These are phyloP conservation scores for Leonotis leonurus DNA, from an alignment of 257 asterid genomes.

Conservation along the genomic window DNA sequence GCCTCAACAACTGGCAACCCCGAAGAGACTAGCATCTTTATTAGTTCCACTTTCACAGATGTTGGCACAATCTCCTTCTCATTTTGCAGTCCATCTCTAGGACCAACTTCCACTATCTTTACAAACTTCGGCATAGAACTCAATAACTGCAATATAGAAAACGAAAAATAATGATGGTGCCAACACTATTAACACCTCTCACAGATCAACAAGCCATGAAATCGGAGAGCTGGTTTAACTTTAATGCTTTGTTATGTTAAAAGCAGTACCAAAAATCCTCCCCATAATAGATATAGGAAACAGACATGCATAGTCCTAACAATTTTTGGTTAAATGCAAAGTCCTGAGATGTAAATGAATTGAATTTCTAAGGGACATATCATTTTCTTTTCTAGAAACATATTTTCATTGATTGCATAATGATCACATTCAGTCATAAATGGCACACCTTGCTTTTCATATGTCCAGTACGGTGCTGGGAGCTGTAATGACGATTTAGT, in stretches of 20 bases:
- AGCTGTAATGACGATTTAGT: slow-evolving; percentile 27
- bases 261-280: neutral
- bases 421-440: neutral
- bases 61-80: slow-evolving; percentile 83
- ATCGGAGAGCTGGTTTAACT: neutral
- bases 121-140: slow-evolving; percentile 58
- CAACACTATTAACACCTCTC: neutral
- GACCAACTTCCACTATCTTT: slow-evolving; percentile 92
- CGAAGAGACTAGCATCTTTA: slow-evolving; percentile 71
- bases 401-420: neutral
- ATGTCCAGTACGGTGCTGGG: slow-evolving; percentile 20
- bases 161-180: neutral
- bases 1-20: slow-evolving; percentile 85
- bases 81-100: slow-evolving; percentile 87
- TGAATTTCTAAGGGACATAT: neutral
- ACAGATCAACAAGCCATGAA: neutral
- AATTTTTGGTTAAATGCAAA: neutral
- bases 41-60: slow-evolving; percentile 69
- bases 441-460: slow-evolving; percentile 38
- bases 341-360: neutral
- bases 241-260: neutral
- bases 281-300: neutral
- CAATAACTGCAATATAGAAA: slow-evolving; percentile 37
- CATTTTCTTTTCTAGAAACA: neutral
- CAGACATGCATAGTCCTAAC: neutral